Conservation (phyloP, 805 yeast species). For the Metschnikowia hibisci region DNA sequence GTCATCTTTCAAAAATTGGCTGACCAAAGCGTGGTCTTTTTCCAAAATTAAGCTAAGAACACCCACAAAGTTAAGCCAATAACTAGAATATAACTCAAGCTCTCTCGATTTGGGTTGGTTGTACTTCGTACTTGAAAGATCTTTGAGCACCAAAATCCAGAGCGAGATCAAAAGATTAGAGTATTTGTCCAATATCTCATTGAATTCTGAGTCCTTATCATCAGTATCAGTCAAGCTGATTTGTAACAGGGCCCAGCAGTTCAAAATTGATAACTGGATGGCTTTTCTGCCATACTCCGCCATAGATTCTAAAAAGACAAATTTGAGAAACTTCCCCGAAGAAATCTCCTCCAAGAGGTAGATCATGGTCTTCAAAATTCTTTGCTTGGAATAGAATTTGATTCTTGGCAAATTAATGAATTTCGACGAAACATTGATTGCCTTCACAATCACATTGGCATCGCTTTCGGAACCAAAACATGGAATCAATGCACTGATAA, state of each 20-base stretch:
- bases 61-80: slow-evolving; percentile 76
- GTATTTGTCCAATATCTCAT: slow-evolving; percentile 51
- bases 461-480: slow-evolving; percentile 74
- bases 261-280: slow-evolving; percentile 56
- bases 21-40: slow-evolving; percentile 42
- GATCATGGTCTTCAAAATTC: slow-evolving; percentile 60
- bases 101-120: slow-evolving; percentile 39
- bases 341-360: slow-evolving; percentile 61
- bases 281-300: slow-evolving; percentile 45
- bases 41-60: slow-evolving; percentile 68
- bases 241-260: slow-evolving; percentile 70
- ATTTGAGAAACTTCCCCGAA: slow-evolving; percentile 38
- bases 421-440: slow-evolving; percentile 73
- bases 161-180: slow-evolving; percentile 60
- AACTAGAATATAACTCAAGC: slow-evolving; percentile 47
- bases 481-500: slow-evolving; percentile 83
- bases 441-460: slow-evolving; percentile 68
- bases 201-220: slow-evolving; percentile 41
- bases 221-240: slow-evolving; percentile 25
- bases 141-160: slow-evolving; percentile 76
- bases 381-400: slow-evolving; percentile 41
- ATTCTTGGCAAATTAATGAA: slow-evolving; percentile 51
- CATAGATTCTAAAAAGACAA: slow-evolving; percentile 53
- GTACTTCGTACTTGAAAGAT: slow-evolving; percentile 65
- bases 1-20: slow-evolving; percentile 51